A percentile compares a stretch with the other conserved stretches of the same genome.
These are phyloP conservation scores for Claviceps pusilla DNA, from an alignment of 2,329 filamentous ascomycete genomes.

Conservation along the genomic window DNA sequence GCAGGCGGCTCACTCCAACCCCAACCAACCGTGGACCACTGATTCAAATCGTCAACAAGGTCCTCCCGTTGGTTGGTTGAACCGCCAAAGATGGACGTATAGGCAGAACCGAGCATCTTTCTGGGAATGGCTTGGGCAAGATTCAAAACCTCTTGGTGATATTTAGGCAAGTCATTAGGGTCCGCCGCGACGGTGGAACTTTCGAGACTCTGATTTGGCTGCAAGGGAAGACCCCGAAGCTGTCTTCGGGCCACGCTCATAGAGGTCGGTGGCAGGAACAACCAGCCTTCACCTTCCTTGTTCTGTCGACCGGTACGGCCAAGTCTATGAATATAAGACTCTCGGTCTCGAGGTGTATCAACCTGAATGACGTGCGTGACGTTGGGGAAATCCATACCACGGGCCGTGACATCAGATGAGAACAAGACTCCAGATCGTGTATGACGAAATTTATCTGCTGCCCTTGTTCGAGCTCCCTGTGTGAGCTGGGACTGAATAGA, in stretches of 20 bases:
- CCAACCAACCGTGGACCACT: conserved; percentile 35
- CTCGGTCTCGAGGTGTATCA: conserved; percentile 46
- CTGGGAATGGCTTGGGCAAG: conserved; percentile 28
- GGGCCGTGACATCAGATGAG: conserved; percentile 65
- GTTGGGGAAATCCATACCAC: conserved; percentile 70
- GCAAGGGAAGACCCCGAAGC: conserved; percentile 45
- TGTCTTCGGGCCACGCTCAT: conserved; percentile 29
- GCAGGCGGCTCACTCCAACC: conserved; percentile 35
- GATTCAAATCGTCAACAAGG: conserved; percentile 36
- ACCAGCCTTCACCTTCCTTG: conserved; percentile 56
- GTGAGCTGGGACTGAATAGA: conserved; percentile 68
- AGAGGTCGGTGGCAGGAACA: conserved; percentile 46
- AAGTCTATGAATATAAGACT: conserved; percentile 63
- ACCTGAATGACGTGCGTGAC: conserved; percentile 70
- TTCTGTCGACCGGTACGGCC: conserved; percentile 64
- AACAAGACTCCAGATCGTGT: conserved; percentile 51
- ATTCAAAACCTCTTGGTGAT: conserved; percentile 28
- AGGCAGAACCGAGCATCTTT: conserved; percentile 25
- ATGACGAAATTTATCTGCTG: conserved; percentile 56
- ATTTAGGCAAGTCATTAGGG: conserved; percentile 30
- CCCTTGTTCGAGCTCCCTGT: conserved; percentile 53
- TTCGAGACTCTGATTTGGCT: conserved; percentile 36
- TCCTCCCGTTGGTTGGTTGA: conserved; percentile 24
- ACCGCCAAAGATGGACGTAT: conserved; percentile 42
- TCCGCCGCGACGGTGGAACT: conserved; percentile 35